Percentiles rank a stretch among this genome's conserved stretches.
phyloP scores from a whole-genome alignment of 371 early-diverging fungal species.

The Mucor sp. region DNA sequence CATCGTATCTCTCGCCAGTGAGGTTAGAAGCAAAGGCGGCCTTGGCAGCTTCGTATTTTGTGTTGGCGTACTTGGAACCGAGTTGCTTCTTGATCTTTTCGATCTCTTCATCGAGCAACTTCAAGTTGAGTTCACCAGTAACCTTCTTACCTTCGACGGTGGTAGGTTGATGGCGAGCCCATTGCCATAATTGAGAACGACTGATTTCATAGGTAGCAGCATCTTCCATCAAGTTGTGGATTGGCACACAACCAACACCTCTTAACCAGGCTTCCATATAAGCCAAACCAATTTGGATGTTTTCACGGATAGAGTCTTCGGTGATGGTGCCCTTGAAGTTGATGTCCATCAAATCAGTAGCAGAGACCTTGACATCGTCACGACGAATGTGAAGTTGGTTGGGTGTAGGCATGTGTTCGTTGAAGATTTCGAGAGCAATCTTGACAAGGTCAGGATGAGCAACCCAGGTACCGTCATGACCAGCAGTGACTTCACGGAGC shows the following conservation, averaged over 20 bases:
- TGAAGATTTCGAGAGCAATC: conserved; percentile 86
- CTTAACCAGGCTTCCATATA: conserved; percentile 98
- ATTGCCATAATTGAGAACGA: conserved; percentile 95
- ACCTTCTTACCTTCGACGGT: conserved; percentile 82
- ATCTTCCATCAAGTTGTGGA: conserved; percentile 61
- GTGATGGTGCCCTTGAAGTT: conserved; percentile 83
- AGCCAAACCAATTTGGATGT: conserved; percentile 87
- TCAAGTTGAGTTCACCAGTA: conserved; percentile 72
- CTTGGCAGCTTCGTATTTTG: conserved; percentile 82
- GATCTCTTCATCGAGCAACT: conserved; percentile 85
- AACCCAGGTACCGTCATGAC: conserved; percentile 97
- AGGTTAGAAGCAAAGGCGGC: conserved; percentile 78
- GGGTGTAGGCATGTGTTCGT: conserved; percentile 94
- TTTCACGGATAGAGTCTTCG: conserved; percentile 87
- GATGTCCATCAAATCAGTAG: conserved; percentile 83
- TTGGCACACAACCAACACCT: conserved; percentile 97
- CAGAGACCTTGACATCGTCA: conserved; percentile 87
- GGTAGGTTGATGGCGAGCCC: conserved; percentile 85
- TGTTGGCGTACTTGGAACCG: conserved; percentile 60
- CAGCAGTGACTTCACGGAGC: conserved; percentile 91
- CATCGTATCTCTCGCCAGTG: conserved; percentile 81
- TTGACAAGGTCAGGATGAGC: conserved; percentile 95
- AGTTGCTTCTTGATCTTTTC: conserved; percentile 66
- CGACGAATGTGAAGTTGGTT: conserved; percentile 94
- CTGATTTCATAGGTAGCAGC: conserved; percentile 95